Evolutionary conservation across 2,329 filamentous ascomycete genomes (phyloP), one percentile per base, ranked within the genome.

Genomic region (Cadophora gregata): DNA sequence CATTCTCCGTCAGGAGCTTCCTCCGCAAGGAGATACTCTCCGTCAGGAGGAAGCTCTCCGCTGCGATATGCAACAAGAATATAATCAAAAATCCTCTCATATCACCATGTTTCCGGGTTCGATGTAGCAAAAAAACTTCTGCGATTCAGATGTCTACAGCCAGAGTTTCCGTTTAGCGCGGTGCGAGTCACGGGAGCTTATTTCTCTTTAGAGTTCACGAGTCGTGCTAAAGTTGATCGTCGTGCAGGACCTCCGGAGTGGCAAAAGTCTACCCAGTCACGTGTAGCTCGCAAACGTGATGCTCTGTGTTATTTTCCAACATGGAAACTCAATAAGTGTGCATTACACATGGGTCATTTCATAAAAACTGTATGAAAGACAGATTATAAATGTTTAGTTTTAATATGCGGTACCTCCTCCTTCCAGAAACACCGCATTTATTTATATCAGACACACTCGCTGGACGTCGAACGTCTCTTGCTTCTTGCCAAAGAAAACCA

Each of bases 11-110:
- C 51, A 56, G 51, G 51, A 56, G 51, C 16, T 36, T 21, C 31
- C 51, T 56, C 51, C 31, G 51, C 51, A 21, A 56, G 31, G 51
- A 56, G 51, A 56, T 56, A 21, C 16, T 24, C 51, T 33, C 51
- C 51, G 31, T 21, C 29, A 56, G 53, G 53, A 56, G 31, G 36
- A 55, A 56, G 19, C 19, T 36, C 53, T 38, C 53, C 53, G 53
- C 29, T 33, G 29, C 53, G 53, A 56, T 31, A 24, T 56, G 53
- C 53, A 56, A 38, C 53, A 56, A n/a, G 29, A 56, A 21, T 24
- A 9, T 8, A 21, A 19, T 24, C 29, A 33, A 16, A 19, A 33
- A 27, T 38, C 29, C 9, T 36, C 27, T 33, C 29, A 9, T 36
- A 1, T 33, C 14, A 36, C 27, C 24, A 29, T 51, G 48, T 51